Evolutionary conservation across 371 early-diverging fungal genomes (phyloP).

Genomic region (Zopfochytrium polystomum): DNA sequence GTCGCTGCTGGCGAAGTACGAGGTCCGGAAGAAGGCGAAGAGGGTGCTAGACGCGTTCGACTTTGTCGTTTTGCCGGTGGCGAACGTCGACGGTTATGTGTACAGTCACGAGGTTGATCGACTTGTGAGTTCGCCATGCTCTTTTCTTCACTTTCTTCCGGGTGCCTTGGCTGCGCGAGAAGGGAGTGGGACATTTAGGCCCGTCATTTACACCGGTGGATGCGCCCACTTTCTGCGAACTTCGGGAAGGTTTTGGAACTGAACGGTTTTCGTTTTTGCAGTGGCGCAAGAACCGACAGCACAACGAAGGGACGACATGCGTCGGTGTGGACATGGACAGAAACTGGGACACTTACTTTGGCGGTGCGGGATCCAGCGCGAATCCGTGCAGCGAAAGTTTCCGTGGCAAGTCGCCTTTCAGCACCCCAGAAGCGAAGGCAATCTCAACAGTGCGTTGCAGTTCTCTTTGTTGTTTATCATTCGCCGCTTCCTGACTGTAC

Average conservation of each 20-base stretch:
- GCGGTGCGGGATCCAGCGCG: slow-evolving; percentile 23
- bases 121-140: slow-evolving; percentile 21
- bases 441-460: too few species aligned
- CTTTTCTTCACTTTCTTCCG: too few species aligned
- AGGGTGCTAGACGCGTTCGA: slow-evolving; percentile 39
- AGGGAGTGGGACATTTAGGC: too few species aligned
- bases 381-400: slow-evolving; percentile 34
- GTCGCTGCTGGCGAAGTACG: slow-evolving; percentile 40
- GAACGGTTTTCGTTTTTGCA: too few species aligned
- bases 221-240: too few species aligned
- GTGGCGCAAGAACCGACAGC: slow-evolving; percentile 34
- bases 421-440: slow-evolving; percentile 20
- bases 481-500: too few species aligned
- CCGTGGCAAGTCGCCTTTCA: slow-evolving; percentile 25
- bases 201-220: too few species aligned
- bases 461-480: too few species aligned
- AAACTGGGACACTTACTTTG: slow-evolving; percentile 32
- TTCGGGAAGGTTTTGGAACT: background rate
- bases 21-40: slow-evolving; percentile 39
- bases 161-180: too few species aligned
- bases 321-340: slow-evolving; percentile 34
- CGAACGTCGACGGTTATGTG: slow-evolving; percentile 48
- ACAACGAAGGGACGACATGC: slow-evolving; percentile 18
- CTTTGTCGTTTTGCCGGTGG: slow-evolving; percentile 52
- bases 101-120: slow-evolving; percentile 29